Percentiles rank a stretch among this genome's conserved stretches.
Conservation (phyloP, 2,329 filamentous ascomycete genomes). For the Orbilia blumenaviensis region DNA sequence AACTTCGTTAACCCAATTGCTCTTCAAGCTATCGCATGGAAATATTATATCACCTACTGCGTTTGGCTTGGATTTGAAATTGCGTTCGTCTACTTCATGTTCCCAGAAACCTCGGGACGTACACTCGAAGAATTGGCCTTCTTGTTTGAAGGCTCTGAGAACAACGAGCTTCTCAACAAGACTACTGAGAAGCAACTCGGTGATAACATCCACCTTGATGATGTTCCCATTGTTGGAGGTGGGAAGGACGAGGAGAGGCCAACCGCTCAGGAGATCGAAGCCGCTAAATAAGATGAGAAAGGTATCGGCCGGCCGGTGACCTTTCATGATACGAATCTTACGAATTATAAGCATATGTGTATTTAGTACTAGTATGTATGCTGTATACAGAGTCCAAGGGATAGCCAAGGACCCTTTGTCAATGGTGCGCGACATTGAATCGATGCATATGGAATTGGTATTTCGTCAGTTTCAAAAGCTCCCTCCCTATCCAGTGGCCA, state of each 20-base stretch:
- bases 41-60: constrained; percentile 63
- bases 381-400: not conserved
- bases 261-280: not conserved
- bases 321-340: not conserved
- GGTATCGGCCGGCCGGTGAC: not conserved
- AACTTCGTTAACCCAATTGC: constrained; percentile 65
- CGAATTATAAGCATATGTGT: not conserved
- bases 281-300: not conserved
- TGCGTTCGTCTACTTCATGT: constrained; percentile 63
- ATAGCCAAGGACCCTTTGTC: too few relatives aligned
- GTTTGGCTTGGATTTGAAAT: constrained; percentile 63
- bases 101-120: constrained; percentile 62
- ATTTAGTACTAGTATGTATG: not conserved
- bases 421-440: too few relatives aligned
- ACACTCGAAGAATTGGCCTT: constrained; percentile 65
- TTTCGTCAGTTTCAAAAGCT: too few relatives aligned
- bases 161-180: constrained; percentile 45
- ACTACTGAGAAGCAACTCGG: constrained; percentile 39
- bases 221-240: constrained; percentile 7
- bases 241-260: constrained; percentile 44
- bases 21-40: constrained; percentile 63
- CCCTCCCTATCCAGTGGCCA: too few relatives aligned
- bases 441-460: too few relatives aligned
- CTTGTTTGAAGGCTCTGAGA: constrained; percentile 53
- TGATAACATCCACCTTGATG: constrained; percentile 31